A percentile compares a stretch with the other conserved stretches of the same genome.
Conservation (phyloP, 768 basidiomycete genomes). For the Mycena belliarum region DNA sequence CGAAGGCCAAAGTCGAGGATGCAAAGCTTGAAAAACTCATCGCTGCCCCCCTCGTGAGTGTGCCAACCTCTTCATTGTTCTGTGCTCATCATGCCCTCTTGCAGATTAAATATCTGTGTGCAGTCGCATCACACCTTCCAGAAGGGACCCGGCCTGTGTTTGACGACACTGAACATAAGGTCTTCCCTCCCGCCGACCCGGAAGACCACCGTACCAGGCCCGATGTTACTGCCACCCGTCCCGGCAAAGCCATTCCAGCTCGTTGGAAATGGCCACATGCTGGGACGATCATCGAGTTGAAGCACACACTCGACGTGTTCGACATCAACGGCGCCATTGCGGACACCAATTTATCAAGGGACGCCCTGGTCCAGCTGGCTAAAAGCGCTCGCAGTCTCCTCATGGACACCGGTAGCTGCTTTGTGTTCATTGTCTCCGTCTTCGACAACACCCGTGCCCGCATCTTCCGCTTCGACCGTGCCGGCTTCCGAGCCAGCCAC, state of each 20-base stretch:
- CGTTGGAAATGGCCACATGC: too few species aligned
- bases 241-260: not conserved
- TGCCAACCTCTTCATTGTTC: too few species aligned
- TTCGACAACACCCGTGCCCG: not conserved
- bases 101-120: not conserved
- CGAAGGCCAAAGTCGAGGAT: too few species aligned
- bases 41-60: too few species aligned
- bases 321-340: not conserved
- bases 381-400: too few species aligned
- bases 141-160: not conserved
- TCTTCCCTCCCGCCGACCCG: not conserved
- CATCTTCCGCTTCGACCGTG: slow-evolving; percentile 15
- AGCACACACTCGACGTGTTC: slow-evolving; percentile 2
- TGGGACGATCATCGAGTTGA: slow-evolving; percentile 1
- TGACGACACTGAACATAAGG: not conserved
- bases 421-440: not conserved
- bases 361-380: slow-evolving; percentile 1
- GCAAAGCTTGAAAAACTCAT: too few species aligned
- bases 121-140: not conserved
- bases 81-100: not conserved
- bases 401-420: too few species aligned
- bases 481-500: slow-evolving; percentile 1
- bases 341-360: not conserved
- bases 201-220: not conserved
- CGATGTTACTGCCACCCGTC: not conserved